Evolutionary conservation across 2,329 filamentous ascomycete genomes (phyloP), one percentile per base, ranked within the genome.

Genomic region (Sclerotinia nivalis): DNA sequence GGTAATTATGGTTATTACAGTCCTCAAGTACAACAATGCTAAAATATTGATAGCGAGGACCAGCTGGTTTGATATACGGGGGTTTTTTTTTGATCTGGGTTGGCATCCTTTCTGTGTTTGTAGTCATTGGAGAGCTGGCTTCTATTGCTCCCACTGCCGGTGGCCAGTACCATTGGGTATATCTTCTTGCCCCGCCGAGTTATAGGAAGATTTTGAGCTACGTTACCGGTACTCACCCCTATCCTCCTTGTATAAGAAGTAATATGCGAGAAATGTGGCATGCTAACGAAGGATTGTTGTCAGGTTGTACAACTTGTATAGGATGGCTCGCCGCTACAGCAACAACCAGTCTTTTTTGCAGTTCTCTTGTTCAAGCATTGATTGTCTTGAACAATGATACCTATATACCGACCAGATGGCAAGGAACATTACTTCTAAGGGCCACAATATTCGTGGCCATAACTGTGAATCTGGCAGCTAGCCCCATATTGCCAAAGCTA

Each of bases 331-430:
- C 78, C 34, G 76, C 76, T 52, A 62, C 73, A 37, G 78, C 78
- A 31, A 77, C 77, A 37, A 64, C 71, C n/a, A 78, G 78, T 0
- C 82, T 83, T 40, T 76, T 86, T 20, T 80, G 80, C 0, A 84
- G 81, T 4, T 83, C 81, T 47, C 81, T 86, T 77, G 82, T 86
- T 60, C 82, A 84, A 72, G 82, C 80, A 8, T 74, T 84, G 15
- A 71, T 83, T 15, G 56, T 73, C 20, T 66, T 74, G 15, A 83
- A 80, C 67, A 74, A 80, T 60, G 77, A 79, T 5, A 72, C 64
- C 4, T 83, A 83, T 71, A 69, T 69, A 10, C 77, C 76, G 8
- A 69, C 80, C 25, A 71, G 75, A 43, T 83, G 81, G 81, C 82
- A 83, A 54, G 81, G 79, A 54, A 82, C 81, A 1, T 76, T 84